These are phyloP conservation scores for Nicotiana knightiana DNA, from an alignment of 257 asterid genomes.

Conservation along the genomic window DNA sequence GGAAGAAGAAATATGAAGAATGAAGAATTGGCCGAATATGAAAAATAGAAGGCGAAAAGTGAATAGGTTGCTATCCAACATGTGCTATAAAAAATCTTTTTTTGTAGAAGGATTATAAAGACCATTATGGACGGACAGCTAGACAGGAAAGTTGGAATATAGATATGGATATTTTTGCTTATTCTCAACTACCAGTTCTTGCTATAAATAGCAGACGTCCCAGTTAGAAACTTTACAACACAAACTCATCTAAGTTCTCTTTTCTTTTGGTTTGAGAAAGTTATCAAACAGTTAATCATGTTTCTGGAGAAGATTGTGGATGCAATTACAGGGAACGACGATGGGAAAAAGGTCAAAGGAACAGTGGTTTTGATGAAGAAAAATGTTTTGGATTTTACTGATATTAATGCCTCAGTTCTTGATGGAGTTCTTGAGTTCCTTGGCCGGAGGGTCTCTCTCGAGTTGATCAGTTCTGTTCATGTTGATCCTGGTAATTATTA, in stretches of 20 bases:
- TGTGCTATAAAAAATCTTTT: not conserved
- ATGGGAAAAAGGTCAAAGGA: slow-evolving; percentile 35
- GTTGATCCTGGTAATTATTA: slow-evolving; percentile 22
- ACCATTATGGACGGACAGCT: not conserved
- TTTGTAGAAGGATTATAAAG: not conserved
- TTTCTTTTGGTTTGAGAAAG: not conserved
- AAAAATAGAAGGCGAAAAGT: not conserved
- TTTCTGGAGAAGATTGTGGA: slow-evolving; percentile 10
- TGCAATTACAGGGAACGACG: slow-evolving; percentile 5
- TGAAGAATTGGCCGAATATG: too few relatives aligned
- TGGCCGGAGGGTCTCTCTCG: slow-evolving; percentile 50
- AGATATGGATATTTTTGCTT: too few relatives aligned
- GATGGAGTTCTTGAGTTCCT: slow-evolving; percentile 47
- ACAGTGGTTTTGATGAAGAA: slow-evolving; percentile 65
- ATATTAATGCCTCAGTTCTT: slow-evolving; percentile 30
- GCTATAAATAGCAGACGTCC: not conserved
- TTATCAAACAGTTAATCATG: not conserved
- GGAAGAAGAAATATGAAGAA: too few relatives aligned
- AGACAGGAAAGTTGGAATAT: not conserved
- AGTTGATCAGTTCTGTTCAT: slow-evolving; percentile 38
- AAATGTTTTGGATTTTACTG: slow-evolving; percentile 34
- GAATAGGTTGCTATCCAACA: not conserved
- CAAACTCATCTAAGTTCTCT: not conserved
- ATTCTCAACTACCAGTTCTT: not conserved
- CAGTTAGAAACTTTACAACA: not conserved